Evolutionary conservation across 2,329 filamentous ascomycete species (phyloP).

Genomic region (Geosmithia morbida): DNA sequence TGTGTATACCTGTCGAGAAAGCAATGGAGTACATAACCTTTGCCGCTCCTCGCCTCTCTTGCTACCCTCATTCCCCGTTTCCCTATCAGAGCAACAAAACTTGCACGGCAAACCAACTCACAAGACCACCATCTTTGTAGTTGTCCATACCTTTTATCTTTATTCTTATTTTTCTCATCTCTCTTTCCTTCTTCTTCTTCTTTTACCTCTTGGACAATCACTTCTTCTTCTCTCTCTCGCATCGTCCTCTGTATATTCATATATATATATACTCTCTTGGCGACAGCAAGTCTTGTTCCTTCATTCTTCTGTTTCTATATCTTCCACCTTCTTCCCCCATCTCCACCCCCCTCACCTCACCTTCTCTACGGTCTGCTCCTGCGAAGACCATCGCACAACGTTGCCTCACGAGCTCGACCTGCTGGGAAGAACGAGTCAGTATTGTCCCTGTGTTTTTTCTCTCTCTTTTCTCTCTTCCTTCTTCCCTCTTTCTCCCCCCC

Average conservation of each 20-base stretch:
- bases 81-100: not conserved
- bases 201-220: not conserved
- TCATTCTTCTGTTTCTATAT: not conserved
- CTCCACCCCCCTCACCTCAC: not conserved
- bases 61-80: not conserved
- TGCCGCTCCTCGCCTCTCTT: not conserved
- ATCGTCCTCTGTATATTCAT: not conserved
- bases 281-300: not conserved
- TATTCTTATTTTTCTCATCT: not conserved
- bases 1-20: no score
- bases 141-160: not conserved
- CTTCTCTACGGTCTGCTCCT: not conserved
- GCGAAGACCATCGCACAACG: no score
- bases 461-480: no score
- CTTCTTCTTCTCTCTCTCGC: not conserved
- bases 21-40: constrained; percentile 1
- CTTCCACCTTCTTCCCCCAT: not conserved
- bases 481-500: no score
- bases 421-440: no score
- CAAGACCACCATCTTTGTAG: not conserved
- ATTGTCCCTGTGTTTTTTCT: no score
- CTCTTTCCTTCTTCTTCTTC: no score
- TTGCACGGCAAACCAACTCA: not conserved
- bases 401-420: no score
- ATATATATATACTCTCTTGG: not conserved